These are phyloP conservation scores for Melocanna baccifera DNA, from an alignment of 176 grass and related monocot genomes.

Conservation along the genomic window DNA sequence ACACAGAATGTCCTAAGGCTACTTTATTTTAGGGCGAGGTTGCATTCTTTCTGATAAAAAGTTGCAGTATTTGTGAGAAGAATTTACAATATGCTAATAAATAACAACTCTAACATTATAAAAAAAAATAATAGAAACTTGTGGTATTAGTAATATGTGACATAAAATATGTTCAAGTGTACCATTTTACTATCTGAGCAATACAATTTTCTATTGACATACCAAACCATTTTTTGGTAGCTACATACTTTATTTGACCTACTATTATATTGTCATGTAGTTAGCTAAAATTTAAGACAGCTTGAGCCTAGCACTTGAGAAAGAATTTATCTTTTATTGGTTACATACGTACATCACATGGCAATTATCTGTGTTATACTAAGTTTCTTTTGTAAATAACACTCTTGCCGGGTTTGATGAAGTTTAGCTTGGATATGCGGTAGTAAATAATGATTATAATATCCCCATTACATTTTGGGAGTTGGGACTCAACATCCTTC, in stretches of 20 bases:
- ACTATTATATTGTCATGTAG: neutral
- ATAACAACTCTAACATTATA: neutral
- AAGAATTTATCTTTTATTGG: neutral
- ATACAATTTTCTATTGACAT: neutral
- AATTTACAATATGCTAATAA: neutral
- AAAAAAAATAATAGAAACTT: neutral
- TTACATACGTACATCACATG: neutral
- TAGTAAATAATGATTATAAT: conserved; percentile 6
- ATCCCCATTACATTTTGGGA: neutral
- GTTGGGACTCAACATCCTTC: neutral
- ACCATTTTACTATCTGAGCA: neutral
- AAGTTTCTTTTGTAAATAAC: neutral
- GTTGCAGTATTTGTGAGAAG: neutral
- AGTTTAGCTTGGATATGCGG: neutral
- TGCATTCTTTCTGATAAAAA: neutral
- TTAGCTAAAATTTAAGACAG: neutral
- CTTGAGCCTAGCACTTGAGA: neutral
- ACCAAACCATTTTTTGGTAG: neutral
- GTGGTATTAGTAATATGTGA: neutral
- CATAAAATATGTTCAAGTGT: neutral
- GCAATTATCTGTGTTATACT: neutral
- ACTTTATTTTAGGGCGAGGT: neutral
- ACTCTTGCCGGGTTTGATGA: conserved; percentile 4
- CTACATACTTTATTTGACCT: conserved; percentile 2
- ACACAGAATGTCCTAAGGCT: neutral